Base-by-base conservation (phyloP, 2,329 filamentous ascomycete genomes). In the Fusarium sp. region DNA sequence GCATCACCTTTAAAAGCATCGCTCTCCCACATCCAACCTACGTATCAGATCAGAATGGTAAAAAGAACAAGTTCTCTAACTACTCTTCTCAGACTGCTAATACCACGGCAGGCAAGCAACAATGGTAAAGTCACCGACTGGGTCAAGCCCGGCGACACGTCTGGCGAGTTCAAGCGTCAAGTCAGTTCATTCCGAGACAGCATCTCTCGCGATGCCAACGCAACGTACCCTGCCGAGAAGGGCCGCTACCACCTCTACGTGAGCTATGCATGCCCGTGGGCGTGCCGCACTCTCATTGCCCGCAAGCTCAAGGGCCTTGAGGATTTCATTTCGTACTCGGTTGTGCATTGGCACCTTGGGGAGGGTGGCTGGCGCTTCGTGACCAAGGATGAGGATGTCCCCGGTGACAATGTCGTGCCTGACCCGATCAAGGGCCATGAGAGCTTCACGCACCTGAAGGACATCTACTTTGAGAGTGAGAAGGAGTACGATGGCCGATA, bases 181-280 rank as follows among this genome's bases (percentile, higher is more conserved):
- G 85, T 87, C 67, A 96, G 93, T 64, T 87, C 89, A 57, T 98
- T 98, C 82, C 90, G 96, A 62, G 88, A 92, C 79, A 92, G 84
- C 80, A 92, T 97, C 79, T 93, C 92, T 33, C 88, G 86, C 67
- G 88, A 93, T 72, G 81, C 88, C 1, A 90, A 88, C 42, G 91
- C 93, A 7, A 82, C 90, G 78, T 98, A 94, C 73, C 92, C 94
- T 7, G 88, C 94, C 1, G 95, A 98, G 82, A 93, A 93, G 81
- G 93, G 88, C 54, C 88, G 96, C 57, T 99, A 99, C 79, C 96
- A 99, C 81, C 89, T 99, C 73, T 99, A 95, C 78, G 91, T 97
- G 71, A 95, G 92, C 75, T 97, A 97, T 80, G 94, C 94, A 8
- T 98, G 94, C 80, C 94, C 94, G 6, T 98, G 94, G 94, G 94